Percentiles rank a stretch among this genome's conserved stretches.
Evolutionary conservation across 2,329 filamentous ascomycete genomes (phyloP).

Genomic region (Cercospora sesami): DNA sequence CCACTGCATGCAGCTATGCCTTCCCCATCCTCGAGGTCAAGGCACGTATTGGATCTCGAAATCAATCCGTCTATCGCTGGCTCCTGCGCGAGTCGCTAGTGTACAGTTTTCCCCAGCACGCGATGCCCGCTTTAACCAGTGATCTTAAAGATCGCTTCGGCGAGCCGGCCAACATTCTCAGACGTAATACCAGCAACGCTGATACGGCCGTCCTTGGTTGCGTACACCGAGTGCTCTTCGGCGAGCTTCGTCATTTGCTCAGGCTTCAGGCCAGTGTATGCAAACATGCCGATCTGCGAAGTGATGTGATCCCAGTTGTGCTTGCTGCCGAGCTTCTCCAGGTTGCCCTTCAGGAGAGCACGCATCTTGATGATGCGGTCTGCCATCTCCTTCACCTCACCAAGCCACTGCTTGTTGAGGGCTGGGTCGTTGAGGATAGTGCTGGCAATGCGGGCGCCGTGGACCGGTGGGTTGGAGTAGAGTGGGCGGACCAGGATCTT

Average conservation of each 20-base stretch:
- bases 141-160: conserved; percentile 81
- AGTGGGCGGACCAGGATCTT: conserved; percentile 96
- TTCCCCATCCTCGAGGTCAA: conserved; percentile 1
- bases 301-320: conserved; percentile 99
- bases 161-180: conserved; percentile 75
- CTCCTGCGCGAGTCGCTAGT: not conserved
- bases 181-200: conserved; percentile 81
- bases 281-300: conserved; percentile 98
- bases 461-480: conserved; percentile 97
- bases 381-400: conserved; percentile 97
- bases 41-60: not conserved
- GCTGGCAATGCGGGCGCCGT: conserved; percentile 91
- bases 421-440: conserved; percentile 83
- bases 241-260: conserved; percentile 90
- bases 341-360: conserved; percentile 86
- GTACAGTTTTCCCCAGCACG: not conserved
- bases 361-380: conserved; percentile 99
- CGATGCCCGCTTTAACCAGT: conserved; percentile 44
- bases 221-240: conserved; percentile 96
- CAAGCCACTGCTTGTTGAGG: conserved; percentile 91
- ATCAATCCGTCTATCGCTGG: not conserved
- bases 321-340: conserved; percentile 91
- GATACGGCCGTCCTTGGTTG: conserved; percentile 88
- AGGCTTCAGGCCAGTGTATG: conserved; percentile 88
- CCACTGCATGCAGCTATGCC: not conserved